A percentile compares a stretch with the other conserved stretches of the same genome.
Conservation (phyloP, 1,284 basidiomycete genomes). For the Tylopilus orsonianus region DNA sequence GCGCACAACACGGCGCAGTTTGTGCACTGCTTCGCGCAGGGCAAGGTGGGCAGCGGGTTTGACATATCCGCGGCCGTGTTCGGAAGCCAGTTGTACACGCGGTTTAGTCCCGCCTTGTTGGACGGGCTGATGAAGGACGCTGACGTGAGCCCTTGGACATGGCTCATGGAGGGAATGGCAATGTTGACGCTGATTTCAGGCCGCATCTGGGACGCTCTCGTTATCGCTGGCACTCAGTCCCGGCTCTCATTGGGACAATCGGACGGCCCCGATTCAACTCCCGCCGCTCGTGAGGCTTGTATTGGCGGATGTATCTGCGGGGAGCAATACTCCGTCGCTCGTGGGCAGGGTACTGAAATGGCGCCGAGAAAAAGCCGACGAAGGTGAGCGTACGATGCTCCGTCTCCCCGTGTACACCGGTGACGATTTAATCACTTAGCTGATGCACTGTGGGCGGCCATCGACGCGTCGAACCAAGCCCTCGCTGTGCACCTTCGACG, state of each 20-base stretch:
- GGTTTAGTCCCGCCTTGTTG: slow-evolving; percentile 82
- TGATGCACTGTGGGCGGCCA: slow-evolving; percentile 64
- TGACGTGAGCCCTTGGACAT: slow-evolving; percentile 37
- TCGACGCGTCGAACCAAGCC: slow-evolving; percentile 62
- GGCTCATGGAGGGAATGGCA: background rate
- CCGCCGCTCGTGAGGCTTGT: slow-evolving; percentile 81
- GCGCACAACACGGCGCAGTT: slow-evolving; percentile 96
- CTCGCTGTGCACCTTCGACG: slow-evolving; percentile 52
- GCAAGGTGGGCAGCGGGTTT: slow-evolving; percentile 97
- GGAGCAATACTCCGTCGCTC: slow-evolving; percentile 90
- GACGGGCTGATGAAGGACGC: slow-evolving; percentile 63
- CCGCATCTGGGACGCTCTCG: slow-evolving; percentile 7
- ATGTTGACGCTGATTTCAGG: slow-evolving; percentile 14
- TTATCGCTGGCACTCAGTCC: slow-evolving; percentile 52
- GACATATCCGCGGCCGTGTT: slow-evolving; percentile 94
- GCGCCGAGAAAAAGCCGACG: slow-evolving; percentile 61
- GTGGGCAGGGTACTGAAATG: slow-evolving; percentile 88
- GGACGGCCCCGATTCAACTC: slow-evolving; percentile 68
- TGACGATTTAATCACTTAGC: slow-evolving; percentile 42
- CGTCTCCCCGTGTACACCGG: background rate
- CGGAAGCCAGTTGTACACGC: slow-evolving; percentile 91
- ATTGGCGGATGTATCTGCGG: slow-evolving; percentile 91
- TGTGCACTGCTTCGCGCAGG: slow-evolving; percentile 95
- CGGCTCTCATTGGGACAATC: slow-evolving; percentile 58
- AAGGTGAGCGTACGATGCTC: slow-evolving; percentile 42